Evolutionary conservation across 805 yeast genomes (phyloP).

Genomic region (Cyberlindnera mississippiensis): DNA sequence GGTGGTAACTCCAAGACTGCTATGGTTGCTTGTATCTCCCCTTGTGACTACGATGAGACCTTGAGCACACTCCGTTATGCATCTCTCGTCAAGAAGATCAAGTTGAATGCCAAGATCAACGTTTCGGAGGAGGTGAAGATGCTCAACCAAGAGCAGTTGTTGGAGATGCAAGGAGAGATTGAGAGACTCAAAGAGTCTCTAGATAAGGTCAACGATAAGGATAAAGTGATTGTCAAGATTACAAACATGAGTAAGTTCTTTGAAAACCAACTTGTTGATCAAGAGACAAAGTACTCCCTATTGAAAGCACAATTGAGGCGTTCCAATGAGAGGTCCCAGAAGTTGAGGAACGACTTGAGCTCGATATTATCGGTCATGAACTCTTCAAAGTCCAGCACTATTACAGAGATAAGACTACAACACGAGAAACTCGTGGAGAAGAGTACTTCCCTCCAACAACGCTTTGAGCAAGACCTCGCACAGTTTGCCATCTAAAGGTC

Average conservation of each 20-base stretch:
- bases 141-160: constrained; percentile 10
- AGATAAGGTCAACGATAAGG: constrained; percentile 21
- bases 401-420: constrained; percentile 1
- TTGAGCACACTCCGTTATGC: constrained; percentile 76
- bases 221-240: constrained; percentile 18
- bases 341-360: constrained; percentile 3
- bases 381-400: background rate
- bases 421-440: constrained; percentile 3
- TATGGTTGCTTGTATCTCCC: constrained; percentile 83
- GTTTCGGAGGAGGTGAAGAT: constrained; percentile 17
- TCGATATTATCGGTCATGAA: constrained; percentile 7
- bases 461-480: constrained; percentile 1
- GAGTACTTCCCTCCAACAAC: background rate
- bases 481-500: constrained; percentile 1
- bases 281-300: constrained; percentile 25
- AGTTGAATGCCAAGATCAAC: constrained; percentile 54
- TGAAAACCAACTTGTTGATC: constrained; percentile 28
- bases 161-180: constrained; percentile 21
- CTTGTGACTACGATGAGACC: constrained; percentile 75
- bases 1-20: constrained; percentile 88
- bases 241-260: constrained; percentile 25
- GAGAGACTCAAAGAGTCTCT: constrained; percentile 17
- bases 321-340: background rate
- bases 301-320: constrained; percentile 12
- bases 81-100: constrained; percentile 66